Evolutionary conservation across 2,329 filamentous ascomycete species (phyloP).

Genomic region (Xylariaceae sp.): DNA sequence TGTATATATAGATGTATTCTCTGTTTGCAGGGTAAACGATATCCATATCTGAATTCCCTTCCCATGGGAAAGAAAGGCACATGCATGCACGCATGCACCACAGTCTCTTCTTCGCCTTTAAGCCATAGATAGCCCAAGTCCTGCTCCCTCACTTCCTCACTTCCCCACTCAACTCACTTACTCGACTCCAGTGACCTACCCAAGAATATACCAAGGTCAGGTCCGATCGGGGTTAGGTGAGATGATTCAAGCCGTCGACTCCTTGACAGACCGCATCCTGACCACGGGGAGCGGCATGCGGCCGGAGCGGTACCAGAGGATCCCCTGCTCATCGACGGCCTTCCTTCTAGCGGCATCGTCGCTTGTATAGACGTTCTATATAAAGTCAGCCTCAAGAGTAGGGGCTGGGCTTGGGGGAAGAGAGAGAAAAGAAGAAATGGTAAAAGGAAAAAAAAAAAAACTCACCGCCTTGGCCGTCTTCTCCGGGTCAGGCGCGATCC

Average conservation of each 20-base stretch:
- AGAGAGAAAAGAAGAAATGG: background rate
- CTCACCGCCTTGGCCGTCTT: constrained; percentile 18
- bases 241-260: background rate
- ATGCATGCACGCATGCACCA: background rate
- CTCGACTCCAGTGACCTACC: too few species aligned
- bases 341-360: constrained; percentile 1
- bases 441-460: background rate
- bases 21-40: background rate
- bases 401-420: background rate
- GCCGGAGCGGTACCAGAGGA: constrained; percentile 14
- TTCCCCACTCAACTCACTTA: too few species aligned
- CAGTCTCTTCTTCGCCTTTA: too few species aligned
- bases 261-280: constrained; percentile 7
- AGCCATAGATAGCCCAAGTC: too few species aligned
- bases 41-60: background rate
- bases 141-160: too few species aligned
- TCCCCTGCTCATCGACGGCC: constrained; percentile 9
- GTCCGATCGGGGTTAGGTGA: background rate
- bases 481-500: constrained; percentile 37
- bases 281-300: constrained; percentile 8
- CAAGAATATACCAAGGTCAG: background rate
- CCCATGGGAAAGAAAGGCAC: background rate
- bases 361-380: constrained; percentile 4
- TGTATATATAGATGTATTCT: background rate
- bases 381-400: background rate